Evolutionary conservation across 306 rosid species (phyloP).

Genomic region (Medicago ruthenica): DNA sequence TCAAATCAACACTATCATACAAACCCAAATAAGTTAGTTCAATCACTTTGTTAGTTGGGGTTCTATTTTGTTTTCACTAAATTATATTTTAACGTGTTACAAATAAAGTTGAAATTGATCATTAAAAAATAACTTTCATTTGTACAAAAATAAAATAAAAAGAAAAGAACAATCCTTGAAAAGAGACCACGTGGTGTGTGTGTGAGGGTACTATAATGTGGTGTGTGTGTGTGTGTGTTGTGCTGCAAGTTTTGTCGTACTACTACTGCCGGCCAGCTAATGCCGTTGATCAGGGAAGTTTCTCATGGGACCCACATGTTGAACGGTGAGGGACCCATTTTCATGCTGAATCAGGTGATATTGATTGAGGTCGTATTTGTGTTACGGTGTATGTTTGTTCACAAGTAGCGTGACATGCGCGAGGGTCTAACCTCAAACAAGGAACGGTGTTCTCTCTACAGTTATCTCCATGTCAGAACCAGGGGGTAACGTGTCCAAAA

Average conservation of each 20-base stretch:
- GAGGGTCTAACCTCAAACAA: too few species aligned
- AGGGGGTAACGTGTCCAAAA: not conserved
- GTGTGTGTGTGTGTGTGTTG: conserved; percentile 1
- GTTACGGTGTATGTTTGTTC: conserved; percentile 8
- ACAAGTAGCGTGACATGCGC: conserved; percentile 9
- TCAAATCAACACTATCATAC: too few species aligned
- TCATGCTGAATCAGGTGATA: not conserved
- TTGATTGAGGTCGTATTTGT: conserved; percentile 29
- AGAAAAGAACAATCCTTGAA: conserved; percentile 24
- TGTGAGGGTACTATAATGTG: not conserved
- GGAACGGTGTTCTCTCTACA: not conserved
- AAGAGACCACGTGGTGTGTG: conserved; percentile 43
- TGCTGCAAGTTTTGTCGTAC: conserved; percentile 11
- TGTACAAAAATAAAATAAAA: not conserved
- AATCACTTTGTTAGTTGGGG: too few species aligned
- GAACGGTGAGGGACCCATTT: not conserved
- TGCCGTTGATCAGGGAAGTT: conserved; percentile 41
- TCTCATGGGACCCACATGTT: conserved; percentile 29
- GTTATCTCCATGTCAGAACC: not conserved
- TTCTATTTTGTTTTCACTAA: too few species aligned
- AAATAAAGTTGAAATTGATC: too few species aligned
- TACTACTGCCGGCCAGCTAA: conserved; percentile 44
- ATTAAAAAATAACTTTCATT: too few species aligned
- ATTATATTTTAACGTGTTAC: too few species aligned
- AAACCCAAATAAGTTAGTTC: too few species aligned